A percentile compares a stretch with the other conserved stretches of the same genome.
phyloP scores from a whole-genome alignment of 805 yeast species.

The Cyberlindnera mississippiensis region DNA sequence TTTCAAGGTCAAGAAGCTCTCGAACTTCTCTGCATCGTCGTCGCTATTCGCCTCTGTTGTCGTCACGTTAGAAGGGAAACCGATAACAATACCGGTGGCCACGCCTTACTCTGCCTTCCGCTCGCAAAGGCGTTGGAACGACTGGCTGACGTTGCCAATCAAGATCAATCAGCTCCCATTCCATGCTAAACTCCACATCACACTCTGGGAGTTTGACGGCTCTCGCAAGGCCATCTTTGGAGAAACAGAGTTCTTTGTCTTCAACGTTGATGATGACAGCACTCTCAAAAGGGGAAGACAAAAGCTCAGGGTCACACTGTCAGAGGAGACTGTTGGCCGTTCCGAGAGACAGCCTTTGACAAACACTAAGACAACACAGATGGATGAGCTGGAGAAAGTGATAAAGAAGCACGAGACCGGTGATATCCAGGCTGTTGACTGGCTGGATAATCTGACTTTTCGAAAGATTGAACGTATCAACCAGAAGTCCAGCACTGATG shows the following conservation, averaged over 20 bases:
- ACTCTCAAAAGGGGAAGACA: slow-evolving; percentile 73
- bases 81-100: slow-evolving; percentile 45
- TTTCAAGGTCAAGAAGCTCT: slow-evolving; percentile 36
- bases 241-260: slow-evolving; percentile 53
- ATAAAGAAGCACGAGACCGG: slow-evolving; percentile 66
- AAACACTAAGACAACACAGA: slow-evolving; percentile 27
- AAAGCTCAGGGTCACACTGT: slow-evolving; percentile 43
- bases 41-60: slow-evolving; percentile 44
- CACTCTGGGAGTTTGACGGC: slow-evolving; percentile 65
- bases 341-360: background rate
- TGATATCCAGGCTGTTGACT: slow-evolving; percentile 53
- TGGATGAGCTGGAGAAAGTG: slow-evolving; percentile 48
- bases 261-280: slow-evolving; percentile 49
- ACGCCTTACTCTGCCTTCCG: slow-evolving; percentile 48
- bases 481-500: slow-evolving; percentile 23
- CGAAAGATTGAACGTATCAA: slow-evolving; percentile 39
- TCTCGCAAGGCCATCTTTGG: slow-evolving; percentile 55
- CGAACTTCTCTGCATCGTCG: slow-evolving; percentile 34
- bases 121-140: slow-evolving; percentile 55
- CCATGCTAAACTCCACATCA: slow-evolving; percentile 54
- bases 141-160: slow-evolving; percentile 71
- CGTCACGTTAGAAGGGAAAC: slow-evolving; percentile 40
- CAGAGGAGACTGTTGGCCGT: slow-evolving; percentile 20
- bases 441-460: slow-evolving; percentile 72
- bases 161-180: slow-evolving; percentile 66